Conservation (phyloP, 495 filamentous ascomycete genomes). For the Aspergillus egyptiacus region DNA sequence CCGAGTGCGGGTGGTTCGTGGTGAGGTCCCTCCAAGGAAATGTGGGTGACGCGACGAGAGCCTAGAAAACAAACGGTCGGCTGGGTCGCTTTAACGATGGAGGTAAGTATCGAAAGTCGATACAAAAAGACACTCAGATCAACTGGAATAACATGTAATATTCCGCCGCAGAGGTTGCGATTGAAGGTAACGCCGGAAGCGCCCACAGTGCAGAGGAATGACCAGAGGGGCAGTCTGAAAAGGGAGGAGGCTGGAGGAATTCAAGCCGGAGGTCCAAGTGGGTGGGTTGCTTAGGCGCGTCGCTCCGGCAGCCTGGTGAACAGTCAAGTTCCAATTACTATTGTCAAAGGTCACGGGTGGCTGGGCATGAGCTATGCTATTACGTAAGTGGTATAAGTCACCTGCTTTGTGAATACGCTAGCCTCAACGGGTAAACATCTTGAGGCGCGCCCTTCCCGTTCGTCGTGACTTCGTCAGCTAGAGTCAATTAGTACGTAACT, state of each 20-base stretch:
- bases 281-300: conserved; percentile 12
- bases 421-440: conserved; percentile 6
- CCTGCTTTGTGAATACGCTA: conserved; percentile 8
- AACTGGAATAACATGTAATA: background rate
- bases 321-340: too few relatives aligned
- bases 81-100: conserved; percentile 9
- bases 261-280: too few relatives aligned
- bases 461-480: conserved; percentile 33
- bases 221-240: conserved; percentile 11
- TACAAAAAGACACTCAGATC: background rate
- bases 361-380: conserved; percentile 2
- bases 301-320: background rate
- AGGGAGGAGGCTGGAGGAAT: conserved; percentile 10
- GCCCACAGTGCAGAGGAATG: conserved; percentile 7
- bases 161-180: background rate
- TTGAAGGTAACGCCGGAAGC: conserved; percentile 5
- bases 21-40: conserved; percentile 25
- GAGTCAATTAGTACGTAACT: background rate
- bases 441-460: too few relatives aligned
- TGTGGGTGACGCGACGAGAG: conserved; percentile 33
- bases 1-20: conserved; percentile 36
- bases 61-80: conserved; percentile 33
- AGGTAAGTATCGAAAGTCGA: conserved; percentile 3
- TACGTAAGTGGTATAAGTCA: conserved; percentile 1
- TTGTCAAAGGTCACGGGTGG: background rate